Percentiles rank a stretch among this genome's conserved stretches.
These are phyloP conservation scores for Albizia julibrissin DNA, from an alignment of 306 rosid genomes.

Conservation along the genomic window DNA sequence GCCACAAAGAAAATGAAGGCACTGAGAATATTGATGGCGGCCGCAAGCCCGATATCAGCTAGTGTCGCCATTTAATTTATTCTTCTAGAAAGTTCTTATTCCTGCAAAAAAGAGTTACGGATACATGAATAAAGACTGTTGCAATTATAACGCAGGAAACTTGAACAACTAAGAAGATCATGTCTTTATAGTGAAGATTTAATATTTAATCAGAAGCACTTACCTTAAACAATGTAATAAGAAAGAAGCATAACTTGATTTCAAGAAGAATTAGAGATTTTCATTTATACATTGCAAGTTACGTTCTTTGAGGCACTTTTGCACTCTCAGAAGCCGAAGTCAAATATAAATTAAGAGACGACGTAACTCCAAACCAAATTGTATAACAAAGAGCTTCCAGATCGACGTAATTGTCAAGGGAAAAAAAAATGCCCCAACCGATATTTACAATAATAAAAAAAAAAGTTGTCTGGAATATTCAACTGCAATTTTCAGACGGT, in stretches of 20 bases:
- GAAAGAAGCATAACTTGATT: background rate
- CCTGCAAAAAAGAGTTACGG: conserved; percentile 42
- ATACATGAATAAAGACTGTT: background rate
- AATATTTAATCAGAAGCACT: background rate
- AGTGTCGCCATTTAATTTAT: conserved; percentile 68
- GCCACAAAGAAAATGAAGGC: conserved; percentile 76
- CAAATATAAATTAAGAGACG: background rate
- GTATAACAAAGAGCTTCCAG: background rate
- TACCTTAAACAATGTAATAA: background rate
- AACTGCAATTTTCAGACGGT: background rate
- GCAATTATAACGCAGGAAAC: conserved; percentile 15
- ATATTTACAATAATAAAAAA: background rate
- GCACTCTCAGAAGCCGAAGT: background rate
- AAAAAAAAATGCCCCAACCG: background rate
- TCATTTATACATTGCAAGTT: background rate
- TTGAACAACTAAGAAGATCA: conserved; percentile 13
- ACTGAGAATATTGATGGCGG: conserved; percentile 71
- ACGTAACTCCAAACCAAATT: conserved; percentile 18
- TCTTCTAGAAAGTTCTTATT: conserved; percentile 6
- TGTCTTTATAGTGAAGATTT: background rate
- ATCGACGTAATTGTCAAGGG: background rate
- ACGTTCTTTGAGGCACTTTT: background rate
- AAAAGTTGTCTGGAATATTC: background rate
- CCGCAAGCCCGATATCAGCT: conserved; percentile 72
- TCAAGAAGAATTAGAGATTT: background rate